Base-by-base conservation (phyloP, 169 alveolate species). In the Plasmodium ovale region DNA sequence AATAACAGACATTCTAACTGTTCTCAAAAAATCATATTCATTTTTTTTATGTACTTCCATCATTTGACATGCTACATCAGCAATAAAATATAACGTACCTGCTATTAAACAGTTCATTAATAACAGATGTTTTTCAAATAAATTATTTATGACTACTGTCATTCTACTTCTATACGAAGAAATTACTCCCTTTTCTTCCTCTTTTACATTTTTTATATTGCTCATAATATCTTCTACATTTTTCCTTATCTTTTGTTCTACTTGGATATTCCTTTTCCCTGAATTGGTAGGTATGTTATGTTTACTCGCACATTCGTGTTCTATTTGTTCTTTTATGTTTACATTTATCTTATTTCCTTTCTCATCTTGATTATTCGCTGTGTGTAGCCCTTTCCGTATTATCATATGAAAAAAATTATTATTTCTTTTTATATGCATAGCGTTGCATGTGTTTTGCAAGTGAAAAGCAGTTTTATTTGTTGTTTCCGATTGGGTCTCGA, bases 91-190 rank as follows among this genome's bases (percentile, higher is more conserved):
- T 39, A 82, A 65, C 10, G 60, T 65, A 19, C 84, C 72, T 58
- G 90, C 90, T 65, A 82, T 82, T 39, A 82, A 27, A 14, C 84
- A 64, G 29, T 82, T 82, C 90, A 82, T 82, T 65, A 82, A 82
- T 65, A 82, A 65, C 25, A 82, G 71, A 51, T 82, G 90, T 82
- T 82, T 82, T 82, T 82, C 90, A 70, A 82, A 82, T 82, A 82
- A 65, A 39, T 82, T 82, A 69, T 82, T 82, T n/a, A 82, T 37
- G 21, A 82, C 12, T 51, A 37, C 16, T 51, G 49, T 33, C 35
- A 82, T 49, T 65, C 19, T 65, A 1, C 53, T 49, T 16, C 29
- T 27, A 58, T 51, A 51, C 64, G 2, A 16, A 42, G 64, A 35
- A 53, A 82, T 12, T 31, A 16, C 51, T 64, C 59, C 47, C 42